phyloP scores from a whole-genome alignment of 371 early-diverging fungal species.

The Mucor irregularis region DNA sequence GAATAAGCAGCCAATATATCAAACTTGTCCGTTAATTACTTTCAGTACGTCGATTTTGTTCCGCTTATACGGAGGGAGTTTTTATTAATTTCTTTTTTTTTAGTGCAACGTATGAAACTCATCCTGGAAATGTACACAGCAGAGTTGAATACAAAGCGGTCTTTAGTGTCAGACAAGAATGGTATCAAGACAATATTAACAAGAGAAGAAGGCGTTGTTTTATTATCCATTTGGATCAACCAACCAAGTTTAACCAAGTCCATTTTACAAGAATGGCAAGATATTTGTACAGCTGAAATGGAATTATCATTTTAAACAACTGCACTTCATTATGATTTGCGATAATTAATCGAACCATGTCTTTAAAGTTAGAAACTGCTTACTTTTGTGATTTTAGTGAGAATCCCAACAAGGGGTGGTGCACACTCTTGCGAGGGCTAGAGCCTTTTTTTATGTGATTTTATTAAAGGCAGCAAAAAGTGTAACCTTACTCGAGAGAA shows the following conservation, averaged over 20 bases:
- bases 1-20: constrained; percentile 21
- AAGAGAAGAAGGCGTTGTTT: constrained; percentile 37
- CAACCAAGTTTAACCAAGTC: constrained; percentile 33
- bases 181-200: constrained; percentile 26
- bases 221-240: constrained; percentile 45
- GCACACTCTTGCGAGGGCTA: too few species aligned
- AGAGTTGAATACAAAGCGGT: constrained; percentile 28
- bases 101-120: constrained; percentile 15
- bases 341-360: too few species aligned
- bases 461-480: too few species aligned
- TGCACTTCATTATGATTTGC: too few species aligned
- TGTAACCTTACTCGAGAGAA: too few species aligned
- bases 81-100: not conserved
- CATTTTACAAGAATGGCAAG: constrained; percentile 32
- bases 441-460: too few species aligned
- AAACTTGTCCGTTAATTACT: constrained; percentile 35
- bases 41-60: constrained; percentile 28
- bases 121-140: constrained; percentile 37
- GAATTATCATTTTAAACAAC: too few species aligned
- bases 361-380: too few species aligned
- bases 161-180: not conserved
- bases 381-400: too few species aligned
- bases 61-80: too few species aligned
- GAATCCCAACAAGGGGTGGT: too few species aligned
- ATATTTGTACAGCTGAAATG: constrained; percentile 30